phyloP scores from a whole-genome alignment of 2,329 filamentous ascomycete genomes.

The Stachybotrys elegans region DNA sequence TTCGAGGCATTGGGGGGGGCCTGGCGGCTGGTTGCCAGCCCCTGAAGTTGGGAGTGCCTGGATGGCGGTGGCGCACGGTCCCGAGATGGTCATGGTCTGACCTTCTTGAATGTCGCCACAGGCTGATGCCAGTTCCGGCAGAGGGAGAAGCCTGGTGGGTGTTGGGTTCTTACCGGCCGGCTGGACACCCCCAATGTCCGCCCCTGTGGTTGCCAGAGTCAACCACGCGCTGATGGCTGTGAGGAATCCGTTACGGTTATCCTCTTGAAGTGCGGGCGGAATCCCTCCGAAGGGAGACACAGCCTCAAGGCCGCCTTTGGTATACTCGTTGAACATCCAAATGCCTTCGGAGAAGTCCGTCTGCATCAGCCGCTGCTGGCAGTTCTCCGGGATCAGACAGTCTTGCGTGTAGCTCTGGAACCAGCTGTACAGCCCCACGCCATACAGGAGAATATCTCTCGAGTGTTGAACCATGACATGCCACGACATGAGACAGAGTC shows the following conservation, averaged over 20 bases:
- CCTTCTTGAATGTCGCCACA: too few relatives aligned
- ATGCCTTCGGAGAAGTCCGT: too few relatives aligned
- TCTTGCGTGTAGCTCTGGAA: conserved; percentile 13
- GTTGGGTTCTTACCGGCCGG: neutral
- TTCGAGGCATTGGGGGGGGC: neutral
- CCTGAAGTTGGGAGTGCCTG: neutral
- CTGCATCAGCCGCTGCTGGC: neutral
- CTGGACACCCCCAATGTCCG: neutral
- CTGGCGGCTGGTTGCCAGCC: neutral
- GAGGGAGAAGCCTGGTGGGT: neutral
- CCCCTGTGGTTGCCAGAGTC: neutral
- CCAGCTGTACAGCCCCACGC: neutral
- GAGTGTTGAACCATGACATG: neutral
- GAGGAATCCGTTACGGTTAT: neutral
- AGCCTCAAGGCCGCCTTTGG: neutral
- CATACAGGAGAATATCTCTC: neutral
- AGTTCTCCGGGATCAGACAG: neutral
- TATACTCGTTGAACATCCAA: neutral
- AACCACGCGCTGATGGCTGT: neutral
- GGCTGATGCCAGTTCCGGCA: neutral
- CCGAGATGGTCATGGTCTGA: neutral
- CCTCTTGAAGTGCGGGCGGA: neutral
- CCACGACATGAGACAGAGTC: conserved; percentile 15
- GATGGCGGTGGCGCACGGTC: neutral
- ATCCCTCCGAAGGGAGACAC: neutral